A percentile compares a stretch with the other conserved stretches of the same genome.
Evolutionary conservation across 2,329 filamentous ascomycete genomes (phyloP).

Genomic region (Epichloe gansuensis): DNA sequence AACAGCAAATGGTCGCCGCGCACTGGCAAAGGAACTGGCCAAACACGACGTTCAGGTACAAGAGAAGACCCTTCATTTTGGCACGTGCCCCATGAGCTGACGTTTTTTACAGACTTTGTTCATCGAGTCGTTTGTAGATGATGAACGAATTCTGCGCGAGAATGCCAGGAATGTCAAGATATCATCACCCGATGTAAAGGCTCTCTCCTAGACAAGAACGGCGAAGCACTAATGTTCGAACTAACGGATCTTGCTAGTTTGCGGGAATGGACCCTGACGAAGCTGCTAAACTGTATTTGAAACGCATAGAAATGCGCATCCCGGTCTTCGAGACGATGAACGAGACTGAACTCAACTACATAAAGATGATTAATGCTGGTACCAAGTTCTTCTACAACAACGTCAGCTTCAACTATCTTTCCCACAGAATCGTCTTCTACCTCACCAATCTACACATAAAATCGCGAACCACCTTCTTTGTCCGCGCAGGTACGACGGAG

Average conservation of each 20-base stretch:
- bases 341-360: constrained; percentile 86
- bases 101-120: constrained; percentile 64
- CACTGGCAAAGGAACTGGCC: constrained; percentile 89
- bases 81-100: background rate
- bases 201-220: background rate
- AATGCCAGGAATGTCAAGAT: constrained; percentile 98
- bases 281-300: constrained; percentile 81
- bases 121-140: constrained; percentile 90
- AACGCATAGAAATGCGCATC: constrained; percentile 81
- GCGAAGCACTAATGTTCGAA: too few species aligned
- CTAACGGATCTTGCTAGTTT: constrained; percentile 41
- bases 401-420: constrained; percentile 89
- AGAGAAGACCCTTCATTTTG: background rate
- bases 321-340: constrained; percentile 96
- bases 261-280: constrained; percentile 84
- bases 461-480: constrained; percentile 85
- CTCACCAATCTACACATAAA: constrained; percentile 97
- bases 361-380: constrained; percentile 99
- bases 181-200: constrained; percentile 75
- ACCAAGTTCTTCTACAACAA: constrained; percentile 93
- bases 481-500: constrained; percentile 70
- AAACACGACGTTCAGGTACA: constrained; percentile 84
- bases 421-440: constrained; percentile 96
- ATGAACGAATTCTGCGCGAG: constrained; percentile 86
- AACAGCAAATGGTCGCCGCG: constrained; percentile 64